Evolutionary conservation across 805 yeast species (phyloP).

Genomic region (Saccharomyces cerevisiae): DNA sequence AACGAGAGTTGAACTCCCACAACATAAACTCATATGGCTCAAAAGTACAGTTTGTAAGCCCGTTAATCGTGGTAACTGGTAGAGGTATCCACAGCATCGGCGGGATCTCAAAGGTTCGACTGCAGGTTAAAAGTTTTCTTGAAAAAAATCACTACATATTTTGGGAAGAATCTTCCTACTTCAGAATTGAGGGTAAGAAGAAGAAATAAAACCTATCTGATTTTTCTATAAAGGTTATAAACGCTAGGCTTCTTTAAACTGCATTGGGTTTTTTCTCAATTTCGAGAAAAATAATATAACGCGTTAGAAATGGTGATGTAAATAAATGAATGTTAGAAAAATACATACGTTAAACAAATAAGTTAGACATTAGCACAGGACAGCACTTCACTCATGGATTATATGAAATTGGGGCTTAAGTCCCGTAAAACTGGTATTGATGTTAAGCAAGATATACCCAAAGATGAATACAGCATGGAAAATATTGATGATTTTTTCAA

Average conservation of each 20-base stretch:
- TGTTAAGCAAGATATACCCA: constrained; percentile 9
- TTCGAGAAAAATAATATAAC: background rate
- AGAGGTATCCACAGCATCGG: constrained; percentile 60
- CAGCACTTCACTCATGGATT: constrained; percentile 28
- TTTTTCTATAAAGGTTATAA: background rate
- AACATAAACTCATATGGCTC: constrained; percentile 24
- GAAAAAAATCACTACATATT: constrained; percentile 33
- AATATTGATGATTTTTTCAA: constrained; percentile 55
- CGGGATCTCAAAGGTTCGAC: constrained; percentile 44
- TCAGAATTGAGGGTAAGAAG: constrained; percentile 37
- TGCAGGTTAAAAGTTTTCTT: constrained; percentile 36
- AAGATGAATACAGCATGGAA: constrained; percentile 19
- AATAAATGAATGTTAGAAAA: background rate
- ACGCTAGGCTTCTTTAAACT: background rate
- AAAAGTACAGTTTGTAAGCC: constrained; percentile 35
- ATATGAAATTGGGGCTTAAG: constrained; percentile 44
- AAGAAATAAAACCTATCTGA: background rate
- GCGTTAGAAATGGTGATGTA: background rate
- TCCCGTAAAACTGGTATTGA: constrained; percentile 57
- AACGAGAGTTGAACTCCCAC: constrained; percentile 37
- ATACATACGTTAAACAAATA: background rate
- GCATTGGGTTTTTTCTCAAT: background rate
- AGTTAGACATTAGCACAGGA: background rate
- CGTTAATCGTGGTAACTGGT: constrained; percentile 52
- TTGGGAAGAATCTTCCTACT: constrained; percentile 40